Percentiles rank a stretch among this genome's conserved stretches.
Conservation (phyloP, 768 basidiomycete species). For the Dictyophora rubrovolvata region DNA sequence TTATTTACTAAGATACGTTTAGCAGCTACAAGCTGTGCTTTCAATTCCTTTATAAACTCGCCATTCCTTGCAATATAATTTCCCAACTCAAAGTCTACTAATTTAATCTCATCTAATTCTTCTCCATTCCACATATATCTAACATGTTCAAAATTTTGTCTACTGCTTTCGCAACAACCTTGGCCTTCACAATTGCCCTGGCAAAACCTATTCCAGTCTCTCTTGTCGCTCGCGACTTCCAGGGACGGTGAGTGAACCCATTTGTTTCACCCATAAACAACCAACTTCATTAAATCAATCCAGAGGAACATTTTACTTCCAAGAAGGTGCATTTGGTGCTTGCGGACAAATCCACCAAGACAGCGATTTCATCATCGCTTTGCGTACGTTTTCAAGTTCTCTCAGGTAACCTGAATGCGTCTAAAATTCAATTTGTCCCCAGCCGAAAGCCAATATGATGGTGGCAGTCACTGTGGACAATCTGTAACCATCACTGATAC, state of each 20-base stretch:
- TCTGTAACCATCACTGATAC: constrained; percentile 55
- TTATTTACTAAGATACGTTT: background rate
- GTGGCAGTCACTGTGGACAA: constrained; percentile 48
- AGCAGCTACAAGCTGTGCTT: background rate
- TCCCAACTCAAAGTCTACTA: background rate
- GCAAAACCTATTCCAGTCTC: background rate
- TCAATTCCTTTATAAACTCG: background rate
- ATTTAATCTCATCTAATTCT: background rate
- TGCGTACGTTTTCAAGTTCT: constrained; percentile 38
- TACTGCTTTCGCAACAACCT: background rate
- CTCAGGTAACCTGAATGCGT: background rate
- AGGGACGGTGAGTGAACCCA: background rate
- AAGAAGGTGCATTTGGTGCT: constrained; percentile 27
- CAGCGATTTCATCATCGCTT: constrained; percentile 42
- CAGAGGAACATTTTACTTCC: constrained; percentile 33
- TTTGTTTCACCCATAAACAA: too few species aligned
- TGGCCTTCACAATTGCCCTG: background rate
- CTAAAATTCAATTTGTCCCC: background rate
- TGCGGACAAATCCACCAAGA: constrained; percentile 30
- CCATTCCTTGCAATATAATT: background rate
- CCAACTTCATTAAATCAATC: background rate
- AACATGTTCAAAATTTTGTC: background rate
- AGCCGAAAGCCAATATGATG: constrained; percentile 45
- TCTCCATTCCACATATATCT: background rate
- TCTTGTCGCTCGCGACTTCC: background rate